Percentiles rank a stretch among this genome's conserved stretches.
phyloP scores from a whole-genome alignment of 441 rosid genomes.

The Syzygium malaccense region DNA sequence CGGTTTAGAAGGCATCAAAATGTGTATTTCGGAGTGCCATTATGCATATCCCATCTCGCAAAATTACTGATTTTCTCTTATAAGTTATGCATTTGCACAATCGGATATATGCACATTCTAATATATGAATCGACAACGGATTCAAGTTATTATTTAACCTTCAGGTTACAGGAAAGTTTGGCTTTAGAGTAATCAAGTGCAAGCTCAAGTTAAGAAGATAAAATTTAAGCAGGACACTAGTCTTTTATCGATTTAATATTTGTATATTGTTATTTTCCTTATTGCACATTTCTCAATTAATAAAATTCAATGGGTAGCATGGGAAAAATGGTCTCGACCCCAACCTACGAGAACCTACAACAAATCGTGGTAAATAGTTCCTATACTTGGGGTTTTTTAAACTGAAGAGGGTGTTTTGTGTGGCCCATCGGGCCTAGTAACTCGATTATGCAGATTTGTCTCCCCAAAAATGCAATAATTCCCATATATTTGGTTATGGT shows the following conservation, averaged over 20 bases:
- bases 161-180: fast-evolving
- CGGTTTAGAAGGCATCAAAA: neutral
- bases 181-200: neutral
- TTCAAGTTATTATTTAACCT: neutral
- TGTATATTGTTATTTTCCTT: neutral
- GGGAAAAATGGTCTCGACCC: neutral
- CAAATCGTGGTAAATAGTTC: neutral
- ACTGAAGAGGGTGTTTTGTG: neutral
- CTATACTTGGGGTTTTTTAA: neutral
- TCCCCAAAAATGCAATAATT: neutral
- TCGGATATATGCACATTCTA: neutral
- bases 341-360: neutral
- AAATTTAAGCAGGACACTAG: neutral
- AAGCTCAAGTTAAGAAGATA: neutral
- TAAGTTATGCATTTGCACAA: neutral
- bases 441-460: neutral
- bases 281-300: neutral
- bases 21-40: neutral
- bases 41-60: neutral
- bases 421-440: neutral
- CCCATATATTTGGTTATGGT: neutral
- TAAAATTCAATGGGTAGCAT: neutral
- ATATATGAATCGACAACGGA: neutral
- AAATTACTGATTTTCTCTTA: neutral
- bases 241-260: neutral